Evolutionary conservation across 768 basidiomycete genomes (phyloP).

Genomic region (Trametes meyenii): DNA sequence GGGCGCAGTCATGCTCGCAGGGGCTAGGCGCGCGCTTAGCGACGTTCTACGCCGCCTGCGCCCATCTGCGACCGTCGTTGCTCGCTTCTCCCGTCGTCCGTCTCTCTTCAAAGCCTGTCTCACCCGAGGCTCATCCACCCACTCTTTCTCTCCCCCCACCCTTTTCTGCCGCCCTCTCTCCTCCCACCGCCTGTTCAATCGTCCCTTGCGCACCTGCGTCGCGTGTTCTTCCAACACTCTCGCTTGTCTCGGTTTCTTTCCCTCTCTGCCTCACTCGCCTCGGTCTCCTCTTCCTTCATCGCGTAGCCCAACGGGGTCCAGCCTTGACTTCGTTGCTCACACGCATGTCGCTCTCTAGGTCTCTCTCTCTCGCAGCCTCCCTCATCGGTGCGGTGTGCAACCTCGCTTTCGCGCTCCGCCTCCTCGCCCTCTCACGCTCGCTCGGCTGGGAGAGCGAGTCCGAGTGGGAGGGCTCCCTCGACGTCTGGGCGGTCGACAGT

Average conservation of each 20-base stretch:
- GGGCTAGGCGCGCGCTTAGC: neutral
- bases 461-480: constrained; percentile 51
- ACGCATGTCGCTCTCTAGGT: constrained; percentile 35
- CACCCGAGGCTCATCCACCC: constrained; percentile 2
- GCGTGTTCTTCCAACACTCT: neutral
- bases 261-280: neutral
- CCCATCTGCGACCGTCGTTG: constrained; percentile 1
- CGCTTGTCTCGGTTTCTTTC: neutral
- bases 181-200: neutral
- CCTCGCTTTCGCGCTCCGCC: constrained; percentile 41
- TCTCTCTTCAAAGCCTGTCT: constrained; percentile 3
- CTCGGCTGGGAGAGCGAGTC: constrained; percentile 50
- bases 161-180: neutral
- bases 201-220: too few relatives aligned
- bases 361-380: constrained; percentile 41
- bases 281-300: neutral
- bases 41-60: neutral
- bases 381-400: constrained; percentile 45
- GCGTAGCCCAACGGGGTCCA: neutral
- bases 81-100: neutral
- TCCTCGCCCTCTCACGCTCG: constrained; percentile 47
- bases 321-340: constrained; percentile 12
- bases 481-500: constrained; percentile 44
- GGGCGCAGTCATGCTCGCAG: neutral
- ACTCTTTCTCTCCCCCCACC: constrained; percentile 5